Percentiles rank a stretch among this genome's conserved stretches.
Evolutionary conservation across 2,329 filamentous ascomycete genomes (phyloP).

Genomic region (Ciborinia camelliae): DNA sequence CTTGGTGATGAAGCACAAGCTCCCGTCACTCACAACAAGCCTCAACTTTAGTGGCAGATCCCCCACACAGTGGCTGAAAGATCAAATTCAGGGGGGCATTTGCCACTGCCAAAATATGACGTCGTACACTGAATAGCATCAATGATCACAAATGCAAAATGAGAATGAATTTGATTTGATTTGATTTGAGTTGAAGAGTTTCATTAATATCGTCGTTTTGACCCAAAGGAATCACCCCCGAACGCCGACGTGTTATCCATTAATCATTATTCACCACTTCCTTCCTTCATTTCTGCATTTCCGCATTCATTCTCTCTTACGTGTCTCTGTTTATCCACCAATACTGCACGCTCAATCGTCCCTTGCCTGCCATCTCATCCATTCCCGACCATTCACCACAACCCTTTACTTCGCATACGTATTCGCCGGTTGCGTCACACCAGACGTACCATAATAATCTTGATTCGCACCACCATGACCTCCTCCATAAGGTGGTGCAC

Average conservation of each 20-base stretch:
- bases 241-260: neutral
- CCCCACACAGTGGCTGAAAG: too few species aligned
- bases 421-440: slow-evolving; percentile 25
- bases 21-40: too few species aligned
- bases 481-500: slow-evolving; percentile 19
- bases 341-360: too few species aligned
- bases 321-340: neutral
- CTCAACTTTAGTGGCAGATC: too few species aligned
- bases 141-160: too few species aligned
- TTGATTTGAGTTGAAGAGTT: neutral
- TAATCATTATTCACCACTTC: neutral
- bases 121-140: too few species aligned
- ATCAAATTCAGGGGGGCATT: too few species aligned
- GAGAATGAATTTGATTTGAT: too few species aligned
- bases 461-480: slow-evolving; percentile 11
- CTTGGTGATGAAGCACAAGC: too few species aligned
- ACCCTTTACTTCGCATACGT: slow-evolving; percentile 18
- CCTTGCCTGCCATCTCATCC: too few species aligned
- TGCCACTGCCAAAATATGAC: too few species aligned
- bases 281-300: neutral
- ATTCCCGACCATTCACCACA: neutral
- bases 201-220: neutral
- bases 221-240: neutral
- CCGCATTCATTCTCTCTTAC: neutral
- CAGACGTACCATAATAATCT: slow-evolving; percentile 26